Evolutionary conservation across 2,329 filamentous ascomycete species (phyloP), one percentile per base, ranked within the genome.

Genomic region (Meredithiella fracta): DNA sequence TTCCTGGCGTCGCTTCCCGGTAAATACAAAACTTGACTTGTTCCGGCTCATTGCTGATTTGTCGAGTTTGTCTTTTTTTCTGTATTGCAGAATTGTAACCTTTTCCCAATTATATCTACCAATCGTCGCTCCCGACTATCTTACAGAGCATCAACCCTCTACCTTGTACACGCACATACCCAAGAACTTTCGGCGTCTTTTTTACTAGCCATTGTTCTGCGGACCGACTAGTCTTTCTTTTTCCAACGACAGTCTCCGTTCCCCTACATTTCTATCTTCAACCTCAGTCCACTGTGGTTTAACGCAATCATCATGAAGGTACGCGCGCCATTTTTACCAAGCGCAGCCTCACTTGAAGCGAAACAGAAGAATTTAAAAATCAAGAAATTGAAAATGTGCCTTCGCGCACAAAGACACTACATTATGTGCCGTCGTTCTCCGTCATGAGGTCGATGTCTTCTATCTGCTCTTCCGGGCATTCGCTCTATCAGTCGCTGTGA

Each of bases 261-360:
- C 11, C 25, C 42, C 29, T 17, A 53, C 23, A 47, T 15, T 15
- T 25, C n/a, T 22, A 55, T 56, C 56, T 58, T 56, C 58, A 58
- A 55, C 57, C 57, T 59, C 57, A 56, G 57, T 38, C 38, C 50
- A 59, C 57, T 59, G 57, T 59, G 57, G 57, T 56, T 58, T 31
- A 59, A 53, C 51, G 54, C 57, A 49, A 56, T 59, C 54, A 59
- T 53, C 57, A 59, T 59, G 57, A 59, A 59, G 57, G 57, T 59
- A 59, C 53, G 57, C 57, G 57, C 57, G 31, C 25, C 51, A 53
- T 56, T 58, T 52, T 52, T 38, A 56, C 50, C 38, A 53, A 56
- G 57, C 54, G 57, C 54, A 53, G 57, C 57, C 54, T 59, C 49
- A 56, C 26, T 59, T 56, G 57, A 59, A 59, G 57, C 51, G 57